Evolutionary conservation across 225 moss, liverwort and hornwort species (phyloP), one percentile per base, ranked within the genome.

Genomic region (Antitrichia curtipendula): DNA sequence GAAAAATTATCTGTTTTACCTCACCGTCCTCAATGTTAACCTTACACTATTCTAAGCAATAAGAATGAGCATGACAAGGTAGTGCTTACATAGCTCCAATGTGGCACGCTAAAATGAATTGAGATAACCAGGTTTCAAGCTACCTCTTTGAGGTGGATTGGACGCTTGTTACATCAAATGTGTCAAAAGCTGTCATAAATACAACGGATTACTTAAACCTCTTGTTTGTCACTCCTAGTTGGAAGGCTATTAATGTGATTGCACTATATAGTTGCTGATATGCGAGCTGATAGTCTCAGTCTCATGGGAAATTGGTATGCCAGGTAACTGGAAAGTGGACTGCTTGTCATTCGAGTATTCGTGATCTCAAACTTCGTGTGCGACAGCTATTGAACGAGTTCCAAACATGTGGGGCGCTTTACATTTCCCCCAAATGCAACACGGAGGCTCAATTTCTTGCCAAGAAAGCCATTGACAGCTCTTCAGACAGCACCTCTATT

Each of bases 261-360:
- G n/a, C 36, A 50, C 12, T 41, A 8, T 64, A 15, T 40, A n/a
- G 78, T 84, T 87, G 74, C 64, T 85, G 54, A 72, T 40, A 16
- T 78, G 60, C 20, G 56, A 83, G 73, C 80, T 74, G 59, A 41
- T 70, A 31, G 80, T 78, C 40, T 80, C 12, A 25, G 75, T 49
- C 50, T 87, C 29, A 43, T 49, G 57, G 43, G 65, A 45, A 32
- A 53, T 87, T 84, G 81, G 62, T 81, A 54, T 59, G 57, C 11
- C 86, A 93, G 93, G 89, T 92, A 45, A 92, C 88, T 73, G 94
- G 92, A 54, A 94, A 91, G 87, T 92, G 94, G 94, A 85, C 87
- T 32, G 63, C 91, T 15, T 91, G 90, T 52, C 94, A 94, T 88
- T 85, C 87, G 38, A 94, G 94, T 88, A 89, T 92, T 78, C 80